A percentile compares a stretch with the other conserved stretches of the same genome.
These are phyloP conservation scores for Hymenochaete sp. DNA, from an alignment of 1,284 basidiomycete genomes.

Conservation along the genomic window DNA sequence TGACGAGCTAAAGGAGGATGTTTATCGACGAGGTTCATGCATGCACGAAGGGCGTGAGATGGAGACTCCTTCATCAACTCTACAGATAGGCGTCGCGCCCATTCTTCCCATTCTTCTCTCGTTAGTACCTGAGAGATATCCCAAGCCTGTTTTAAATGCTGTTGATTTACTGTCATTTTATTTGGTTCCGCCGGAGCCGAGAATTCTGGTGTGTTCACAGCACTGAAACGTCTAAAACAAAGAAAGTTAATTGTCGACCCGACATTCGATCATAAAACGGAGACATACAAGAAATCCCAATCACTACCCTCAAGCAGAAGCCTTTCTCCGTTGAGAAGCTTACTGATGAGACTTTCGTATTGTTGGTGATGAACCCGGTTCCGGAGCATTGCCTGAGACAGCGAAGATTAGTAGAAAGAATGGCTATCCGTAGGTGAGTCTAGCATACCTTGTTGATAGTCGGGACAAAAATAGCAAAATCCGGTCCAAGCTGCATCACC, in stretches of 20 bases:
- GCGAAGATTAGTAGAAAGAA: slow-evolving; percentile 1
- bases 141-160: slow-evolving; percentile 97
- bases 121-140: slow-evolving; percentile 77
- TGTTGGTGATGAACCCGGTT: slow-evolving; percentile 78
- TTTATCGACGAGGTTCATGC: slow-evolving; percentile 88
- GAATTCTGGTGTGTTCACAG: slow-evolving; percentile 55
- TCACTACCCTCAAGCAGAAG: slow-evolving; percentile 70
- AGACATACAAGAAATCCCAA: slow-evolving; percentile 48
- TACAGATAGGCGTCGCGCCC: slow-evolving; percentile 90
- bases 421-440: slow-evolving; percentile 3
- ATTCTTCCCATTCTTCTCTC: slow-evolving; percentile 91
- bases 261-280: slow-evolving; percentile 4
- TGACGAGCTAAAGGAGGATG: slow-evolving; percentile 90
- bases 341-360: slow-evolving; percentile 85
- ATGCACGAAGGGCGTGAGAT: slow-evolving; percentile 93
- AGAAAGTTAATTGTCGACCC: slow-evolving; percentile 13
- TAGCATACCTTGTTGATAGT: slow-evolving; percentile 85
- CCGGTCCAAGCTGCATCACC: slow-evolving; percentile 88
- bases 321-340: slow-evolving; percentile 87
- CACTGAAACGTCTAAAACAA: slow-evolving; percentile 43
- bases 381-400: slow-evolving; percentile 59
- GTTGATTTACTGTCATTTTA: slow-evolving; percentile 94
- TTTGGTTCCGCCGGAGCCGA: slow-evolving; percentile 74
- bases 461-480: slow-evolving; percentile 96
- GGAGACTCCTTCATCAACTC: slow-evolving; percentile 99